Percentiles rank a stretch among this genome's conserved stretches.
Evolutionary conservation across 768 basidiomycete genomes (phyloP).

Genomic region (Calocera viscosa): DNA sequence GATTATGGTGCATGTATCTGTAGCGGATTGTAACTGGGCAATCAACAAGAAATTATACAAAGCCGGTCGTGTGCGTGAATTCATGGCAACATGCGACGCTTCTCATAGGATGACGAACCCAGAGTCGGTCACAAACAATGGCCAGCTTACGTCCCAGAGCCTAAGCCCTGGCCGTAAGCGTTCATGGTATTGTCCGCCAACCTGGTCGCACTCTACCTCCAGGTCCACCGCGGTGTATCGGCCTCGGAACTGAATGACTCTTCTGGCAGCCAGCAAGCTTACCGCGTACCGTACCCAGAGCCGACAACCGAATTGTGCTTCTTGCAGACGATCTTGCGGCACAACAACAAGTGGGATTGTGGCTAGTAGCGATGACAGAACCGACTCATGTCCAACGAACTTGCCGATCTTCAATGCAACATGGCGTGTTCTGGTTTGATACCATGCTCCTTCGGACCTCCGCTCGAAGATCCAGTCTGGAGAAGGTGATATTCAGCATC

Average conservation of each 20-base stretch:
- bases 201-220: background rate
- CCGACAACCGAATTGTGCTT: background rate
- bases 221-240: background rate
- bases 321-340: background rate
- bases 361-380: background rate
- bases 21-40: background rate
- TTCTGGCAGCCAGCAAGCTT: background rate
- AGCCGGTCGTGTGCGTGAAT: background rate
- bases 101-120: background rate
- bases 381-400: background rate
- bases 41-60: background rate
- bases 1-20: background rate
- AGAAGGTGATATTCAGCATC: background rate
- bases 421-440: background rate
- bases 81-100: background rate
- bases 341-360: background rate
- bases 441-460: background rate
- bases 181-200: background rate
- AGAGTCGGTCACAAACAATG: background rate
- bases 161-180: conserved; percentile 5
- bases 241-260: background rate
- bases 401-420: background rate
- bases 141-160: conserved; percentile 9
- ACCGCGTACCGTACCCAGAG: background rate
- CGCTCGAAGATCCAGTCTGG: background rate